Base-by-base conservation (phyloP, 163 green algal species). In the Coccomyxa subellipsoidea region DNA sequence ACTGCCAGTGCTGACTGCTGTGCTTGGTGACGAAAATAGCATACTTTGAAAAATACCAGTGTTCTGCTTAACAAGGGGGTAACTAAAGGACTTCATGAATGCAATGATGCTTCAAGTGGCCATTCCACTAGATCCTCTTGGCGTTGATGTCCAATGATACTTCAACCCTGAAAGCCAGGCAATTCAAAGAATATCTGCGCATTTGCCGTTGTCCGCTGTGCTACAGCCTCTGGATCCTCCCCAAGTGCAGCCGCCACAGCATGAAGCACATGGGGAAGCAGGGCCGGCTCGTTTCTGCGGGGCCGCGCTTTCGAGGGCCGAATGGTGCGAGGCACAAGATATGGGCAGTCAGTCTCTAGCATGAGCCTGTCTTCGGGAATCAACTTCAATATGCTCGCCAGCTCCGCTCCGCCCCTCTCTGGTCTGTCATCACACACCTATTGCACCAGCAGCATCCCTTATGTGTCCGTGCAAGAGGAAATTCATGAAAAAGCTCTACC, bases 301-400 rank as follows among this genome's bases (percentile, higher is more conserved):
- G 66, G 66, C n/a, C 66, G 27, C 27, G 66, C 66, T 34, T 38
- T 36, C 40, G 12, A 85, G 76, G 73, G 88, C 89, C 84, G 87
- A 80, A 96, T 94, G n/a, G 80, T 92, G 2, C 92, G 82, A 0
- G 92, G 92, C 15, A 88, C 89, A 23, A 96, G 84, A 81, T 96
- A 96, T 0, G 93, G 93, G 29, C 84, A 88, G 80, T 96, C 93
- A 8, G 93, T 96, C 81, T 96, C 93, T 3, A 96, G 90, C 87
- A 96, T 91, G 18, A 96, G 85, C 7, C 85, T 78, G 72, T 94
- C 88, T 0, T 66, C 54, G 0, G 93, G 92, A 7, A 96, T 93
- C 4, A 76, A 70, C 4, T 79, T 66, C 27, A 96, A 85, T 38
- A 95, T 82, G 0, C 85, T 82, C 0, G 91, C 91, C 54, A 96